Evolutionary conservation across 2,329 filamentous ascomycete genomes (phyloP).

Genomic region (Curvularia spicifera): DNA sequence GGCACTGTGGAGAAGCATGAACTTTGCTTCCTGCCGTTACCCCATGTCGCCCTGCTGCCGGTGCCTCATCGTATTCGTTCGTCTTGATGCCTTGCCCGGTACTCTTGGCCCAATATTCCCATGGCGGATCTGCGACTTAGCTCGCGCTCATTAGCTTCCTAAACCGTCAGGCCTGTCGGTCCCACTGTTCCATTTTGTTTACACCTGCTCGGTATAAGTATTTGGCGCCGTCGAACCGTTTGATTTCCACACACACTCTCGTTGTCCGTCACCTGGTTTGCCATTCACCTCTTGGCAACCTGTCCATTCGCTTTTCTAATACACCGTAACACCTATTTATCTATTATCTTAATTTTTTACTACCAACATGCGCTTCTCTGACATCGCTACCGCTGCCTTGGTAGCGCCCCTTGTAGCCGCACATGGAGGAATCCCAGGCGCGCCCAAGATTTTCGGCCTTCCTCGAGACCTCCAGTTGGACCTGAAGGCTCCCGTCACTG

Average conservation of each 20-base stretch:
- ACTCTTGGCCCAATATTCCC: constrained; percentile 11
- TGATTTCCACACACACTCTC: neutral
- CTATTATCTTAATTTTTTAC: constrained; percentile 3
- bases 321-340: neutral
- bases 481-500: constrained; percentile 25
- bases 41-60: neutral
- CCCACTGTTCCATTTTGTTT: neutral
- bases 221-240: neutral
- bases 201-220: constrained; percentile 5
- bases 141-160: constrained; percentile 16
- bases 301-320: constrained; percentile 12
- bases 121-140: constrained; percentile 10
- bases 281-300: constrained; percentile 2
- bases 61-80: constrained; percentile 12
- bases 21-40: neutral
- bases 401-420: constrained; percentile 44
- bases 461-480: constrained; percentile 39
- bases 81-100: neutral
- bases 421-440: constrained; percentile 38
- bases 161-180: constrained; percentile 12
- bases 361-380: constrained; percentile 40
- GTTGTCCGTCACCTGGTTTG: constrained; percentile 1
- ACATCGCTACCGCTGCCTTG: constrained; percentile 35
- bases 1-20: neutral
- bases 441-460: constrained; percentile 46